Evolutionary conservation across 305 asterid species (phyloP).

Genomic region (Fraxinus albicans): DNA sequence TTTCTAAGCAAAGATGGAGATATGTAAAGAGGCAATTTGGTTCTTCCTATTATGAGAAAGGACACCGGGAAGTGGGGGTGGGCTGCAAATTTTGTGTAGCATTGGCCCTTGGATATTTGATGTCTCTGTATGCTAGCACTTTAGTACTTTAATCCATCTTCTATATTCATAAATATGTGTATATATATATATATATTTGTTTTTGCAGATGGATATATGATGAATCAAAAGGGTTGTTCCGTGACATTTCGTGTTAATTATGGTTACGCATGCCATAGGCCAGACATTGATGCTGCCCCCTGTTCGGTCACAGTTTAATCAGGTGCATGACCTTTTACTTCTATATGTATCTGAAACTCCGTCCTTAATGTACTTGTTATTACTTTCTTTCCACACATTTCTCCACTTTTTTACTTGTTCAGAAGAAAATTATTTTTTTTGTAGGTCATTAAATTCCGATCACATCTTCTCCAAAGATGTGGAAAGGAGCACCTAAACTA

Average conservation of each 20-base stretch:
- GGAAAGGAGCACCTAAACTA: not conserved
- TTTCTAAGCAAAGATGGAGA: not conserved
- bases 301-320: constrained; percentile 19
- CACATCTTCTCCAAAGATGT: not conserved
- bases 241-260: constrained; percentile 70
- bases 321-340: constrained; percentile 15
- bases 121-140: not conserved
- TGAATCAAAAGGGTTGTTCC: constrained; percentile 81
- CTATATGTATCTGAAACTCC: not conserved
- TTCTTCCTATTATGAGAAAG: not conserved
- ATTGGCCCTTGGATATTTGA: not conserved
- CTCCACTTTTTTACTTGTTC: not conserved
- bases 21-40: not conserved
- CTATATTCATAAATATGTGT: constrained; percentile 1
- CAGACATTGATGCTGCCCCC: constrained; percentile 20
- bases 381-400: not conserved
- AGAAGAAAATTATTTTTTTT: not conserved
- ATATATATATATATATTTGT: not conserved
- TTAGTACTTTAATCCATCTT: not conserved
- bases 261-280: constrained; percentile 25
- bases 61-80: not conserved
- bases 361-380: not conserved
- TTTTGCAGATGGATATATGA: constrained; percentile 91
- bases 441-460: not conserved
- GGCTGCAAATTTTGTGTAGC: not conserved